Evolutionary conservation across 2,329 filamentous ascomycete species (phyloP).

Genomic region (Emydomyces testavorans): DNA sequence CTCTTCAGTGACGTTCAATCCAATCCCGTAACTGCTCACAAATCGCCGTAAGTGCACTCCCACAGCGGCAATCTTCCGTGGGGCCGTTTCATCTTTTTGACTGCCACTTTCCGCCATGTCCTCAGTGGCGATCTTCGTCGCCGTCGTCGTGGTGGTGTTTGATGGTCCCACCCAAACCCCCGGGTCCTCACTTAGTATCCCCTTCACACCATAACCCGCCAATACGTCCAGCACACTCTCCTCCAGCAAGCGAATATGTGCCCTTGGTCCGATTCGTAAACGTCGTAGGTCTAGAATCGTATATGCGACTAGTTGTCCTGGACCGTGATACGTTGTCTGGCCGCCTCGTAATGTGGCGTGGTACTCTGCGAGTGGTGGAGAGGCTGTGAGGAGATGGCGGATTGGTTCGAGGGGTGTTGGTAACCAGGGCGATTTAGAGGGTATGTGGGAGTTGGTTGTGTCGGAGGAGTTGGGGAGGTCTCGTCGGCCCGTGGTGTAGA

Average conservation of each 20-base stretch:
- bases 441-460: constrained; percentile 22
- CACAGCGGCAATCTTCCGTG: constrained; percentile 69
- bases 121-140: constrained; percentile 21
- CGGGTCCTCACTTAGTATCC: constrained; percentile 53
- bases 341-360: constrained; percentile 69
- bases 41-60: constrained; percentile 84
- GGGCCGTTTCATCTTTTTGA: not conserved
- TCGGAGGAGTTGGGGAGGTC: constrained; percentile 42
- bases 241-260: constrained; percentile 71
- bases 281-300: constrained; percentile 71
- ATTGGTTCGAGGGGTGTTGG: constrained; percentile 30
- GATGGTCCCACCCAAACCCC: constrained; percentile 60
- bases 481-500: constrained; percentile 82
- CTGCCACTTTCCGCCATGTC: constrained; percentile 22
- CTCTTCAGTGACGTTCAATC: constrained; percentile 44
- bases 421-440: constrained; percentile 23
- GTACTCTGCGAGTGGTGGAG: constrained; percentile 46
- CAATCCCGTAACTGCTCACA: constrained; percentile 73
- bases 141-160: constrained; percentile 7
- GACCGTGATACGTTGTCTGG: constrained; percentile 88
- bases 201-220: constrained; percentile 45
- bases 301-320: constrained; percentile 86
- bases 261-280: constrained; percentile 56
- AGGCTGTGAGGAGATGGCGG: constrained; percentile 24
- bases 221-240: constrained; percentile 60